A percentile compares a stretch with the other conserved stretches of the same genome.
These are phyloP conservation scores for Martiniozyma abietophila DNA, from an alignment of 805 yeast genomes.

Conservation along the genomic window DNA sequence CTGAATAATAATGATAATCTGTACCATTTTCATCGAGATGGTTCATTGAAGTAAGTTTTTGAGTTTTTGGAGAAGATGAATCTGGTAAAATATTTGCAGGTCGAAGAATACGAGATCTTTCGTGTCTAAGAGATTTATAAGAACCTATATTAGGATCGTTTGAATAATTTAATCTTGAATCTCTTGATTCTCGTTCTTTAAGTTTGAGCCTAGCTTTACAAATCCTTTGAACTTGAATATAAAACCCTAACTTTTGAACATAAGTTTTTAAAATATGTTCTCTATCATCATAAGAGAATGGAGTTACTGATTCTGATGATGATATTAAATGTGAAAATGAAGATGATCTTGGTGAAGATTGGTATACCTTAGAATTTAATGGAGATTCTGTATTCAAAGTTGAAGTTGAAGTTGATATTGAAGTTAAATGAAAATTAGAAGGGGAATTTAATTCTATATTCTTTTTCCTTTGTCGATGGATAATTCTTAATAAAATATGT, in stretches of 20 bases:
- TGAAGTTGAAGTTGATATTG: no score
- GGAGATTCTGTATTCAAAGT: no score
- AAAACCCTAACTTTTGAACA: slow-evolving; percentile 43
- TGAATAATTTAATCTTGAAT: slow-evolving; percentile 5
- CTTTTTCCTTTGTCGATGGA: slow-evolving; percentile 14
- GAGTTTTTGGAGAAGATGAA: slow-evolving; percentile 3
- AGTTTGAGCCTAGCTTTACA: slow-evolving; percentile 37
- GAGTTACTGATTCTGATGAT: no score
- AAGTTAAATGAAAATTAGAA: no score
- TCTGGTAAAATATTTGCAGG: slow-evolving; percentile 9
- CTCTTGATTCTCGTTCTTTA: slow-evolving; percentile 10
- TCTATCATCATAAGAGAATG: slow-evolving; percentile 29
- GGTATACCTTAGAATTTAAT: no score
- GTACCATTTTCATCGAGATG: slow-evolving; percentile 8
- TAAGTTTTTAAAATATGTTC: slow-evolving; percentile 38
- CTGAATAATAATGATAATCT: slow-evolving; percentile 14
- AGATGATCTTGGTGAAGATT: no score
- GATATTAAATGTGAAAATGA: no score
- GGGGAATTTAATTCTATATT: no score
- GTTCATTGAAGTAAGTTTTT: no score
- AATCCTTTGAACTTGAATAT: slow-evolving; percentile 58
- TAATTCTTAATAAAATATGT: slow-evolving; percentile 30
- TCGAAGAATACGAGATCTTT: slow-evolving; percentile 10
- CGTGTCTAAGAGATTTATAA: slow-evolving; percentile 13
- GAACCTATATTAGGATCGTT: slow-evolving; percentile 10